Percentiles rank a stretch among this genome's conserved stretches.
Evolutionary conservation across 2,329 filamentous ascomycete species (phyloP).

Genomic region (Aaosphaeria pasadenensis): DNA sequence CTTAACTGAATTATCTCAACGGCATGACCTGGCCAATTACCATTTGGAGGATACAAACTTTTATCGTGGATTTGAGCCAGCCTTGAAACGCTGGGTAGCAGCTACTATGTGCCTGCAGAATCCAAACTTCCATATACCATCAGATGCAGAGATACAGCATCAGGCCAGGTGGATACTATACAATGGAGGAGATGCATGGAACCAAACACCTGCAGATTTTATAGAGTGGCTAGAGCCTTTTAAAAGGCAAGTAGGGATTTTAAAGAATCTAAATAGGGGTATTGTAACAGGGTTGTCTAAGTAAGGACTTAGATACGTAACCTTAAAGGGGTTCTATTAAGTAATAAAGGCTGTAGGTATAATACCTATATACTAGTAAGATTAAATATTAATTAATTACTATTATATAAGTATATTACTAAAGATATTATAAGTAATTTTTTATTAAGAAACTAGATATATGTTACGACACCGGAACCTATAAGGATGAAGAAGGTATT

Average conservation of each 20-base stretch:
- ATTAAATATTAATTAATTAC: too few species aligned
- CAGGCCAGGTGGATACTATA: slow-evolving; percentile 33
- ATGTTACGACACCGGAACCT: too few species aligned
- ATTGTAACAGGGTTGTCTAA: background rate
- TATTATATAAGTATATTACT: too few species aligned
- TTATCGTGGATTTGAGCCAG: slow-evolving; percentile 1
- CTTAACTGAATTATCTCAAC: background rate
- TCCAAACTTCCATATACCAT: slow-evolving; percentile 16
- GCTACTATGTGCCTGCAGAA: slow-evolving; percentile 21
- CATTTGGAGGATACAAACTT: background rate
- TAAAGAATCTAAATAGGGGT: background rate
- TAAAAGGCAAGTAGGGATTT: slow-evolving; percentile 21
- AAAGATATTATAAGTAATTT: too few species aligned
- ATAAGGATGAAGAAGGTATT: too few species aligned
- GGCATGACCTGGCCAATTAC: background rate
- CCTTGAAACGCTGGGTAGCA: slow-evolving; percentile 21
- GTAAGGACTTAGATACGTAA: too few species aligned
- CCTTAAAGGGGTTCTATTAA: too few species aligned
- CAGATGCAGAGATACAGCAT: slow-evolving; percentile 32
- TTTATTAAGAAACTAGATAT: too few species aligned
- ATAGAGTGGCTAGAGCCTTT: slow-evolving; percentile 28
- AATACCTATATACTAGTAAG: too few species aligned
- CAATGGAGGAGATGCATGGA: slow-evolving; percentile 32
- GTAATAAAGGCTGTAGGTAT: too few species aligned
- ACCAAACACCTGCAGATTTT: slow-evolving; percentile 37